phyloP scores from a whole-genome alignment of 1,284 basidiomycete genomes.

The Trametes pubescens region DNA sequence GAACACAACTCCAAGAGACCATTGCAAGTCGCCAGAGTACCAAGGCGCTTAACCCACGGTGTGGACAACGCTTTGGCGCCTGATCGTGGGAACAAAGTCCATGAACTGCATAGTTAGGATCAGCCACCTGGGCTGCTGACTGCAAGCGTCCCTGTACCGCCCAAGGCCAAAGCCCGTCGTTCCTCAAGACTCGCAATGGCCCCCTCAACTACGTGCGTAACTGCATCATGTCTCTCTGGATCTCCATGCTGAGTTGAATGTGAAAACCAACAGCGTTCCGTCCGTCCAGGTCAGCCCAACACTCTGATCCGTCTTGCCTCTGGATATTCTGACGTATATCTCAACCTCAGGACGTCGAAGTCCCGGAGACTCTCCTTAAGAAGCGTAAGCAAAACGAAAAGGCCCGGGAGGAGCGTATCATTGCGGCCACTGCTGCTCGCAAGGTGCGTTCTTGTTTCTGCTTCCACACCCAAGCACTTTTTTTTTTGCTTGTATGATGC shows the following conservation, averaged over 20 bases:
- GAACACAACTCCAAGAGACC: too few relatives aligned
- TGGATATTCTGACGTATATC: slow-evolving; percentile 24
- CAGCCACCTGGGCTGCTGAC: slow-evolving; percentile 38
- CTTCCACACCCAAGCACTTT: slow-evolving; percentile 11
- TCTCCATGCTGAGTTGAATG: slow-evolving; percentile 11
- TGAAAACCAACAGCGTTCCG: slow-evolving; percentile 58
- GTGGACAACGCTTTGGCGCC: not conserved
- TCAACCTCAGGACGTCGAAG: slow-evolving; percentile 79
- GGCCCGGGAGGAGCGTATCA: slow-evolving; percentile 94
- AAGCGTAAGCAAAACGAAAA: slow-evolving; percentile 99
- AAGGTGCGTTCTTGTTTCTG: slow-evolving; percentile 75
- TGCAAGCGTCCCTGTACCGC: slow-evolving; percentile 31
- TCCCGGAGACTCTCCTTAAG: slow-evolving; percentile 99
- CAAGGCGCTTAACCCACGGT: not conserved
- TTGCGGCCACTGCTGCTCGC: slow-evolving; percentile 85
- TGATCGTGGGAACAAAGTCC: slow-evolving; percentile 37
- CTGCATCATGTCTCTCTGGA: slow-evolving; percentile 12
- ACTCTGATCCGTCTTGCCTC: not conserved
- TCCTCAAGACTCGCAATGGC: slow-evolving; percentile 47
- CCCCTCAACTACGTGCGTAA: slow-evolving; percentile 47
- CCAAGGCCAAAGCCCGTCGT: slow-evolving; percentile 41
- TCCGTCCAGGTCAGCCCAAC: slow-evolving; percentile 69
- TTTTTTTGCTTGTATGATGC: slow-evolving; percentile 70
- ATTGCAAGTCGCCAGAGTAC: too few relatives aligned
- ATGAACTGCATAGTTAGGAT: slow-evolving; percentile 41